phyloP scores from a whole-genome alignment of 2,329 filamentous ascomycete species.

The Xylaria sp. region DNA sequence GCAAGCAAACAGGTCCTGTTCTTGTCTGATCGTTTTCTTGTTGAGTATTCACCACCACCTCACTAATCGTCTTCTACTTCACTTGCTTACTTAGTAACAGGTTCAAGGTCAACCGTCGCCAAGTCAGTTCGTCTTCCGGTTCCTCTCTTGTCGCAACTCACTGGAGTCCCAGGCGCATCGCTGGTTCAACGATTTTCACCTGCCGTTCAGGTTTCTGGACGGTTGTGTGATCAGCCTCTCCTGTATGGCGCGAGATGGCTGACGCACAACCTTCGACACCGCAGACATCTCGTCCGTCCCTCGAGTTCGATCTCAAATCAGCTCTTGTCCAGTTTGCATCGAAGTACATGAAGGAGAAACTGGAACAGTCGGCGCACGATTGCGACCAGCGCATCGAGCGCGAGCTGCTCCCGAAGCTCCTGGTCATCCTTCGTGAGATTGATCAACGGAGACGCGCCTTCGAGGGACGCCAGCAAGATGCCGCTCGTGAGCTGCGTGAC shows the following conservation, averaged over 20 bases:
- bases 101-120: no score
- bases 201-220: neutral
- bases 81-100: no score
- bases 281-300: constrained; percentile 6
- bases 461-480: constrained; percentile 23
- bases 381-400: constrained; percentile 26
- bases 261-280: constrained; percentile 8
- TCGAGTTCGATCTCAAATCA: constrained; percentile 22
- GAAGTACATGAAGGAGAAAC: constrained; percentile 26
- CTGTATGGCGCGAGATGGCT: constrained; percentile 21
- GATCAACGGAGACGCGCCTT: constrained; percentile 26
- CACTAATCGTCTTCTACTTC: no score
- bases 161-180: neutral
- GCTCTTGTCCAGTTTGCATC: constrained; percentile 27
- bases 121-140: neutral
- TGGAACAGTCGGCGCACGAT: constrained; percentile 24
- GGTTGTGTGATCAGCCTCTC: neutral
- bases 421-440: constrained; percentile 24
- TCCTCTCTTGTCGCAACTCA: neutral
- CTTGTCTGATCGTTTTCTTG: no score
- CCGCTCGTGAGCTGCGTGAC: constrained; percentile 22
- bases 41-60: no score
- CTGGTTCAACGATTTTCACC: neutral
- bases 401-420: constrained; percentile 25
- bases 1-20: no score